These are phyloP conservation scores for Dacryopinax spathularia DNA, from an alignment of 768 basidiomycete species.

Conservation along the genomic window DNA sequence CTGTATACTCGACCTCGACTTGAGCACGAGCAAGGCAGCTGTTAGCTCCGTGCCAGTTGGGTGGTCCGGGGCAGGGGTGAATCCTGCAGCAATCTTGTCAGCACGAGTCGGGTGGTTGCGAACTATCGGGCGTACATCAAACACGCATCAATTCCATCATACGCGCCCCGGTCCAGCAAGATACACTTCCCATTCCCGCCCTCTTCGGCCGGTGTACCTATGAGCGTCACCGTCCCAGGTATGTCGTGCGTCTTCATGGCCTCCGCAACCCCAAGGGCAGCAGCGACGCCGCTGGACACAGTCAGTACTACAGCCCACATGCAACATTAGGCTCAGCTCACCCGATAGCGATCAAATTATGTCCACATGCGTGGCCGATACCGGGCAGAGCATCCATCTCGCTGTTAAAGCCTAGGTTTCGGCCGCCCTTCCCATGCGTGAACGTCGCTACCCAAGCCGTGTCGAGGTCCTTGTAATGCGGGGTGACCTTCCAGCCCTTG, in stretches of 20 bases:
- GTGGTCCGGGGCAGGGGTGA: constrained; percentile 71
- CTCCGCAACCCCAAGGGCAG: constrained; percentile 52
- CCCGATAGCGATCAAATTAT: constrained; percentile 65
- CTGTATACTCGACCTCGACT: constrained; percentile 48
- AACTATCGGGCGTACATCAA: constrained; percentile 1
- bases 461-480: constrained; percentile 40
- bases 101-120: background rate
- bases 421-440: constrained; percentile 48
- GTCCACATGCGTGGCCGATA: constrained; percentile 41
- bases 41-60: constrained; percentile 49
- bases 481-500: constrained; percentile 50
- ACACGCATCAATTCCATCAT: constrained; percentile 14
- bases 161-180: constrained; percentile 14
- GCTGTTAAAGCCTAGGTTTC: constrained; percentile 64
- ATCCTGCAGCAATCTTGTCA: constrained; percentile 33
- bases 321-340: constrained; percentile 18
- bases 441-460: constrained; percentile 68
- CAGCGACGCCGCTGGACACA: constrained; percentile 39
- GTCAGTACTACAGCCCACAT: constrained; percentile 12
- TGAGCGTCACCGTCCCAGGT: constrained; percentile 50
- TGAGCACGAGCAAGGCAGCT: constrained; percentile 49
- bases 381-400: constrained; percentile 56
- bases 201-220: constrained; percentile 55
- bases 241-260: constrained; percentile 49
- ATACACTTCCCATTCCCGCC: constrained; percentile 14